Base-by-base conservation (phyloP, 768 basidiomycete genomes). In the Boletus tomentosulus region DNA sequence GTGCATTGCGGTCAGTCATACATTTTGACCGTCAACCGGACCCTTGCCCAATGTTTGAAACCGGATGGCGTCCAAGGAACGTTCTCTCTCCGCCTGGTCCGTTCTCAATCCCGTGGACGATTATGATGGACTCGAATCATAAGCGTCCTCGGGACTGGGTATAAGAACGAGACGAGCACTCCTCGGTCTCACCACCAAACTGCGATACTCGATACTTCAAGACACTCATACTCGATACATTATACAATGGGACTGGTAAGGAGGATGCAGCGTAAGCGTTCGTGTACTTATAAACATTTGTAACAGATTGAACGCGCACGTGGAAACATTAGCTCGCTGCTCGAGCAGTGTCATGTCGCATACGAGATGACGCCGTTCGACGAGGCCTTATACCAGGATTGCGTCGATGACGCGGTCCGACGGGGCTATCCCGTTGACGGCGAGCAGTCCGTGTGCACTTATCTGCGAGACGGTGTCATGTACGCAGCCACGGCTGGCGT, bases 401-500 rank as follows among this genome's bases (percentile, higher is more conserved):
- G 70, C 37, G 52, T 58, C 11, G 46, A 57, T 12, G 65, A 65
- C 10, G 65, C 67, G 1, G 50, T 11, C 5, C 53, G 49, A 24
- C 59, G 59, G 8, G 69, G 70, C 3, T 72, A 69, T 34, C 60
- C 65, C 1, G 35, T 70, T 39, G 59, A 66, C 9, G 60, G 64
- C 3, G 30, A 39, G 15, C 38, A 10, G 4, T 65, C 63, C 24
- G 50, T 71, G 19, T 53, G 46, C n/a, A 70, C 68, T 4, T 73
- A 64, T 46, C 61, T 75, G 35, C 64, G 64, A 8, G 56, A 61
- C 3, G 74, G 73, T 2, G 69, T 69, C 34, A 47, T 59, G 24
- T 72, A 62, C 31, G 62, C 56, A 8, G 59, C 59, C 8, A 62
- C 56, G 2, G 63, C 66, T 2, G 71, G 70, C 28, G 54, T 46